Evolutionary conservation across 208 protist genomes (phyloP), one percentile per base, ranked within the genome.

Genomic region (Borovskyia barvae): DNA sequence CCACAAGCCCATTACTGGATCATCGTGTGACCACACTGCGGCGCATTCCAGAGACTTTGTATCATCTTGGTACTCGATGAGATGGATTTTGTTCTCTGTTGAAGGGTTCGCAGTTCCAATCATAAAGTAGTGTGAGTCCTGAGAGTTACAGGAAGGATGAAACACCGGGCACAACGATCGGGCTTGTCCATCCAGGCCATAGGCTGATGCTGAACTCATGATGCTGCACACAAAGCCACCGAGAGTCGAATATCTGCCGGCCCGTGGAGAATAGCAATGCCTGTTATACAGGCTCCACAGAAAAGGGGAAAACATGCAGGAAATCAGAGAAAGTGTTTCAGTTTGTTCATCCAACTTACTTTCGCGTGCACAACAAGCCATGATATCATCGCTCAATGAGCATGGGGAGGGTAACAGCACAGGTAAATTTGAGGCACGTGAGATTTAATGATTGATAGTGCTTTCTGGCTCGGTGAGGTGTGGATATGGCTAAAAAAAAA

Each of bases 21-120:
- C 69, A 36, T 66, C 45, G 37, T 89, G 78, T 22, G 67, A 61
- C 88, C 84, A 94, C 0, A 86, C 66, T 0, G 76, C 56, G 2
- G 54, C 65, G 48, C 82, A 90, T 43, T 91, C 85, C 5, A 92
- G 28, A 4, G 75, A 62, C 14, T 79, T 73, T 3, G 68, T 78
- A 28, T 82, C 78, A 40, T 90, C 85, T 1, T 86, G 69, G 52
- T 82, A 92, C 35, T 92, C 83, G 2, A 94, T 66, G 6, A 91
- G 47, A 39, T 85, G 69, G 17, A 92, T 88, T 55, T 89, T 90
- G 54, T 92, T 94, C 25, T 78, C 77, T 0, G 56, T 63, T 1
- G 66, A 56, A 24, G 68, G 48, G 49, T 56, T 80, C 3, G 69
- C 62, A 8, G 88, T 90, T 3, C 82, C 82, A 6, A 91, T 83